Evolutionary conservation across 176 grass and related monocot species (phyloP).

Genomic region (Hsuehochloa calcarea): DNA sequence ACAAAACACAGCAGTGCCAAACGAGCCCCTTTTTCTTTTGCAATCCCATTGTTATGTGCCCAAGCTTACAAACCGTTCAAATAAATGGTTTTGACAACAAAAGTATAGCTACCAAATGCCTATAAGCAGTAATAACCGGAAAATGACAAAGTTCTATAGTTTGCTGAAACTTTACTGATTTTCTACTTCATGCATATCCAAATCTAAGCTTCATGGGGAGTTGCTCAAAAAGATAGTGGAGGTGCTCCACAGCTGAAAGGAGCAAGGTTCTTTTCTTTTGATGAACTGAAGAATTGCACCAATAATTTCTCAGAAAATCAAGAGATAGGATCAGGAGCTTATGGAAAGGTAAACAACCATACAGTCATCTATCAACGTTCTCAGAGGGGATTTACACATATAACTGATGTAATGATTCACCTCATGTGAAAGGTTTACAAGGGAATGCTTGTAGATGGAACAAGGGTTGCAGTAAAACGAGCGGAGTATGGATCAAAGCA

Average conservation of each 20-base stretch:
- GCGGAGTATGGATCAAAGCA: conserved; percentile 80
- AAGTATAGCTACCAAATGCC: conserved; percentile 15
- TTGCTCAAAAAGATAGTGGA: conserved; percentile 53
- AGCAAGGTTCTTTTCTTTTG: conserved; percentile 76
- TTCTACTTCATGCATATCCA: conserved; percentile 7
- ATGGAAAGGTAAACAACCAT: conserved; percentile 70
- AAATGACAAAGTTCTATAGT: background rate
- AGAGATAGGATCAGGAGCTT: conserved; percentile 78
- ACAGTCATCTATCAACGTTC: background rate
- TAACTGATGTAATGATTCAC: background rate
- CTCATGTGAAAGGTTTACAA: conserved; percentile 65
- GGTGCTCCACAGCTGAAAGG: conserved; percentile 74
- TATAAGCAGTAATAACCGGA: conserved; percentile 16
- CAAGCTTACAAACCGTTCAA: conserved; percentile 5
- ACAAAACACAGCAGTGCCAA: background rate
- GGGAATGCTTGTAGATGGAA: conserved; percentile 63
- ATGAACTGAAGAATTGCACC: conserved; percentile 73
- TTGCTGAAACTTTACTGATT: conserved; percentile 4
- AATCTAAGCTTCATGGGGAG: conserved; percentile 74
- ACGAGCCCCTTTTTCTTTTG: background rate
- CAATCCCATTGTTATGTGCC: background rate
- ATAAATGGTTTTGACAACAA: background rate
- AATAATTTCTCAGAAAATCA: conserved; percentile 65
- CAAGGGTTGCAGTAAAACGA: conserved; percentile 72
- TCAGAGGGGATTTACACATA: background rate